phyloP scores from a whole-genome alignment of 306 rosid genomes.

The Lupinus albus region DNA sequence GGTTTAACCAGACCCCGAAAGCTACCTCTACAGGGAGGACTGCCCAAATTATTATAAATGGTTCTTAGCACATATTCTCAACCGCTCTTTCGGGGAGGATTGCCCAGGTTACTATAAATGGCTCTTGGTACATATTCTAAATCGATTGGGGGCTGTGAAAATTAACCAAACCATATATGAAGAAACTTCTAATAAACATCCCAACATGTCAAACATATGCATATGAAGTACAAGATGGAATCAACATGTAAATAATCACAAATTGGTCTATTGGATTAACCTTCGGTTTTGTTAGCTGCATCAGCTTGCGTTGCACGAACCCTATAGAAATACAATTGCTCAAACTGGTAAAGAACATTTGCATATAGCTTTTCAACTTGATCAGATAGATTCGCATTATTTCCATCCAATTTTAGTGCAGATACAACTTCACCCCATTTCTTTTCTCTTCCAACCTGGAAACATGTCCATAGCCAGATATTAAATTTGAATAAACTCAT shows the following conservation, averaged over 20 bases:
- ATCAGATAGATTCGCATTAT: slow-evolving; percentile 31
- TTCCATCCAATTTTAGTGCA: slow-evolving; percentile 48
- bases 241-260: slow-evolving; percentile 15
- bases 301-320: slow-evolving; percentile 32
- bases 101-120: too few species aligned
- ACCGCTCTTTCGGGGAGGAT: too few species aligned
- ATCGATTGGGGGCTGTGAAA: too few species aligned
- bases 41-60: too few species aligned
- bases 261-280: slow-evolving; percentile 29
- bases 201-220: not conserved
- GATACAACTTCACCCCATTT: slow-evolving; percentile 53
- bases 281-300: slow-evolving; percentile 21
- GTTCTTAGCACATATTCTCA: too few species aligned
- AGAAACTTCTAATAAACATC: slow-evolving; percentile 28
- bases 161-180: not conserved
- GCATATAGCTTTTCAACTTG: slow-evolving; percentile 49
- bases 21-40: too few species aligned
- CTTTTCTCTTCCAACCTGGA: slow-evolving; percentile 45
- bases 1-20: too few species aligned
- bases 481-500: not conserved
- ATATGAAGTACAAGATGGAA: not conserved
- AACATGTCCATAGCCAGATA: slow-evolving; percentile 19
- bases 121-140: too few species aligned
- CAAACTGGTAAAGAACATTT: slow-evolving; percentile 44
- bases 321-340: slow-evolving; percentile 48